A percentile compares a stretch with the other conserved stretches of the same genome.
Conservation (phyloP, 2,329 filamentous ascomycete species). For the Clonostachys sp. region DNA sequence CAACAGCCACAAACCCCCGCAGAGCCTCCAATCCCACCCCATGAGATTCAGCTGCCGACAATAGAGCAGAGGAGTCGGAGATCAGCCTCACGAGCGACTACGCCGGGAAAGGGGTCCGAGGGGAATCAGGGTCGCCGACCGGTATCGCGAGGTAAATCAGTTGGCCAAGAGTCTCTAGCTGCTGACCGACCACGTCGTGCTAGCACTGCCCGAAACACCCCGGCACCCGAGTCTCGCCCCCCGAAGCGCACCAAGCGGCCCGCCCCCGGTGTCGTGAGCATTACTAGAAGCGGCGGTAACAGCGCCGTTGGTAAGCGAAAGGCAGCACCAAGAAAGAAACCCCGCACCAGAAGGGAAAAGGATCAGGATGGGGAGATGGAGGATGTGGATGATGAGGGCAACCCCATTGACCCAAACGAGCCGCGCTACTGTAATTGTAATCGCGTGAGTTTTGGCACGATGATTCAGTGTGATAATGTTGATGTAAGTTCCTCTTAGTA, state of each 20-base stretch:
- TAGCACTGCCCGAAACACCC: conserved; percentile 54
- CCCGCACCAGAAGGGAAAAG: conserved; percentile 43
- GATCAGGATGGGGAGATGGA: conserved; percentile 36
- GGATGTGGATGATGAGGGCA: conserved; percentile 64
- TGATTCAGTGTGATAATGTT: conserved; percentile 79
- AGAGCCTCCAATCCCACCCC: conserved; percentile 9
- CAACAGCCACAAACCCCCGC: conserved; percentile 14
- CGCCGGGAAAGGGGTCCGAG: conserved; percentile 26
- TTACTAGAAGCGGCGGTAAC: conserved; percentile 54
- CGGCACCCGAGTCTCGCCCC: conserved; percentile 42
- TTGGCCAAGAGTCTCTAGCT: conserved; percentile 47
- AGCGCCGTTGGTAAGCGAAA: conserved; percentile 70
- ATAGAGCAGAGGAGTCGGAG: conserved; percentile 15
- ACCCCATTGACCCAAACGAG: conserved; percentile 70
- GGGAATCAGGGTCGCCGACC: conserved; percentile 34
- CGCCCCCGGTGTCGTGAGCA: conserved; percentile 67
- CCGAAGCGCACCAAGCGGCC: conserved; percentile 60
- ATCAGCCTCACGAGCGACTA: conserved; percentile 21
- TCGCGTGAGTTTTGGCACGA: conserved; percentile 74
- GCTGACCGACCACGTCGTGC: conserved; percentile 49
- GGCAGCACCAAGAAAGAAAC: conserved; percentile 63
- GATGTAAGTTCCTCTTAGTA: conserved; percentile 57
- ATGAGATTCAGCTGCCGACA: conserved; percentile 8
- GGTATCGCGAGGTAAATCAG: conserved; percentile 45
- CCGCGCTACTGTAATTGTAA: conserved; percentile 75